A percentile compares a stretch with the other conserved stretches of the same genome.
Evolutionary conservation across 495 filamentous ascomycete species (phyloP).

Genomic region (Sordaria brevicollis): DNA sequence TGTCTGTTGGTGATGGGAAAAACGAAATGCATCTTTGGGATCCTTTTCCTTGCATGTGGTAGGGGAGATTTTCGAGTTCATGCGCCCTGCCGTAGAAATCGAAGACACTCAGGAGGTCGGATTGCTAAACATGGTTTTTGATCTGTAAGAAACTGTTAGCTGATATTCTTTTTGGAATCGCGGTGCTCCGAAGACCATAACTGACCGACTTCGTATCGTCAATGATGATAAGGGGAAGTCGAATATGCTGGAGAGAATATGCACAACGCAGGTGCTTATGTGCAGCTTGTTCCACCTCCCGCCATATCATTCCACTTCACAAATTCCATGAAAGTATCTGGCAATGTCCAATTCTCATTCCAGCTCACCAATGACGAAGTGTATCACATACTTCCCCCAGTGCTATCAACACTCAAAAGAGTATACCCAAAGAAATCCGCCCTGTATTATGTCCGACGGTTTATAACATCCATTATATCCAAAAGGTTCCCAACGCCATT

Average conservation of each 20-base stretch:
- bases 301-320: no score
- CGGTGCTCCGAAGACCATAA: no score
- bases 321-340: no score
- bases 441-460: background rate
- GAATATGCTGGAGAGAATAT: no score
- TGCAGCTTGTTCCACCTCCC: no score
- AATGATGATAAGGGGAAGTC: no score
- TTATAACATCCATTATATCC: background rate
- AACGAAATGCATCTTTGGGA: background rate
- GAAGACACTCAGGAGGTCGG: background rate
- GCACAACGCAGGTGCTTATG: no score
- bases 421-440: background rate
- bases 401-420: no score
- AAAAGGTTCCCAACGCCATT: background rate
- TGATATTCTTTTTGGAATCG: background rate
- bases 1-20: background rate
- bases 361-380: background rate
- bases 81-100: background rate
- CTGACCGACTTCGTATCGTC: no score
- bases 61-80: background rate
- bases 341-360: background rate
- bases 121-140: background rate
- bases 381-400: background rate
- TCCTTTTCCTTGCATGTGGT: background rate
- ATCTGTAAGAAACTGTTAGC: background rate